Conservation (phyloP, 1,284 basidiomycete genomes). For the Athelia psychrophila region DNA sequence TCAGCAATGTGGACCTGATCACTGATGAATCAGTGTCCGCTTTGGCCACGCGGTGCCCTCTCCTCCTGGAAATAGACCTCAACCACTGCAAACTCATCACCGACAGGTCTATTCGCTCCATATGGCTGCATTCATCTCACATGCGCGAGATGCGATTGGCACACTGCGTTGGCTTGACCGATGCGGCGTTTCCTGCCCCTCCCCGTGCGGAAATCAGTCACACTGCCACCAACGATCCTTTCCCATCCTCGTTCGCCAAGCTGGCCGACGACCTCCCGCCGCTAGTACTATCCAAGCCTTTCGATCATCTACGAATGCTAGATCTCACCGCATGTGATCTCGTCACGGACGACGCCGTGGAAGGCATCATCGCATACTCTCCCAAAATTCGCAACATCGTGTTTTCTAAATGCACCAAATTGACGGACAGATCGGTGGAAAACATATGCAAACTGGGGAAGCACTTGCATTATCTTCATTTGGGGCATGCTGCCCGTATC, state of each 20-base stretch:
- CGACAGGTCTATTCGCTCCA: slow-evolving; percentile 75
- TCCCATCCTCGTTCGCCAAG: slow-evolving; percentile 33
- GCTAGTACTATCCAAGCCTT: slow-evolving; percentile 53
- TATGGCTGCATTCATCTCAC: slow-evolving; percentile 79
- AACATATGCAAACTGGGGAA: slow-evolving; percentile 88
- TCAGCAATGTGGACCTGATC: slow-evolving; percentile 73
- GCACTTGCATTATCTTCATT: slow-evolving; percentile 92
- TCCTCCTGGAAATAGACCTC: slow-evolving; percentile 93
- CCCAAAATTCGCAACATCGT: slow-evolving; percentile 92
- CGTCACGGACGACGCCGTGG: slow-evolving; percentile 87
- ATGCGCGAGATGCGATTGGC: slow-evolving; percentile 92
- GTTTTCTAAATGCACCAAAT: slow-evolving; percentile 83
- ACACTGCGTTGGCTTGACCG: slow-evolving; percentile 78
- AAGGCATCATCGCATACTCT: slow-evolving; percentile 86
- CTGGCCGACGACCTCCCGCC: slow-evolving; percentile 52
- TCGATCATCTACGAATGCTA: slow-evolving; percentile 85
- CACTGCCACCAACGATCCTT: slow-evolving; percentile 40
- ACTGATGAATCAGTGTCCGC: slow-evolving; percentile 81
- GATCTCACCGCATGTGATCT: slow-evolving; percentile 85
- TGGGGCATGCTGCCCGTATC: slow-evolving; percentile 88
- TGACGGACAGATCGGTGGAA: slow-evolving; percentile 87
- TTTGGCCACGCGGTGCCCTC: slow-evolving; percentile 80
- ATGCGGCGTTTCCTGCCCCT: slow-evolving; percentile 83
- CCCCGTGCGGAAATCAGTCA: slow-evolving; percentile 36
- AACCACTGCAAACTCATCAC: slow-evolving; percentile 81